These are phyloP conservation scores for Phytophthora cryptogea DNA, from an alignment of 352 stramenopile species.

Conservation along the genomic window DNA sequence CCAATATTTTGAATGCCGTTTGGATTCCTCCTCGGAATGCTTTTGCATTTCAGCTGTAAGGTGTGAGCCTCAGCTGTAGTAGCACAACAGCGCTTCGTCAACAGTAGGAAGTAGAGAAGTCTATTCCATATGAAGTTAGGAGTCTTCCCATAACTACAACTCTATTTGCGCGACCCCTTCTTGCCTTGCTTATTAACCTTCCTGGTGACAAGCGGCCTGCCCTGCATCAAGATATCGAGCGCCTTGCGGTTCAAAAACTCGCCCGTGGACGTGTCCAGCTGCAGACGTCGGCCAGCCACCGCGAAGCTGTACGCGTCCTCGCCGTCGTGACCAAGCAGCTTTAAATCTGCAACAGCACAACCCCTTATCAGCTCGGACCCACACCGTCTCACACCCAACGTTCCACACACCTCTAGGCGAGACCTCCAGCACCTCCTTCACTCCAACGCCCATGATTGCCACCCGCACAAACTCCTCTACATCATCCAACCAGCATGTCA, in stretches of 20 bases:
- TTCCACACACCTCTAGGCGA: slow-evolving; percentile 45
- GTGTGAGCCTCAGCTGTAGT: background rate
- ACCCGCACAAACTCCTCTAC: slow-evolving; percentile 60
- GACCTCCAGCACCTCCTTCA: slow-evolving; percentile 54
- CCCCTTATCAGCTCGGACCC: slow-evolving; percentile 5
- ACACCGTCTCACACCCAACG: background rate
- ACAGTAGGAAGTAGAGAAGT: background rate
- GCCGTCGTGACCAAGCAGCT: slow-evolving; percentile 55
- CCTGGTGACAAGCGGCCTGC: slow-evolving; percentile 69
- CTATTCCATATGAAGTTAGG: background rate
- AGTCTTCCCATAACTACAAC: background rate
- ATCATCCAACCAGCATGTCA: background rate
- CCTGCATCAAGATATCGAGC: slow-evolving; percentile 71
- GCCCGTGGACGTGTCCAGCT: slow-evolving; percentile 59
- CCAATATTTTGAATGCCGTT: background rate
- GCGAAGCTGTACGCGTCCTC: slow-evolving; percentile 67
- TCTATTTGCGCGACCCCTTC: slow-evolving; percentile 45
- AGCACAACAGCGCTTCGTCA: background rate
- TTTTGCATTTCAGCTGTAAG: background rate
- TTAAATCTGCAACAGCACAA: slow-evolving; percentile 47
- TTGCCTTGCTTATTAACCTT: slow-evolving; percentile 73
- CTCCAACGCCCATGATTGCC: slow-evolving; percentile 44
- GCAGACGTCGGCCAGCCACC: slow-evolving; percentile 51
- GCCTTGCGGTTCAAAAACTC: slow-evolving; percentile 63
- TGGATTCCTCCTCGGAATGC: background rate